Conservation (phyloP, 1,284 basidiomycete species). For the Bjerkandera adusta region DNA sequence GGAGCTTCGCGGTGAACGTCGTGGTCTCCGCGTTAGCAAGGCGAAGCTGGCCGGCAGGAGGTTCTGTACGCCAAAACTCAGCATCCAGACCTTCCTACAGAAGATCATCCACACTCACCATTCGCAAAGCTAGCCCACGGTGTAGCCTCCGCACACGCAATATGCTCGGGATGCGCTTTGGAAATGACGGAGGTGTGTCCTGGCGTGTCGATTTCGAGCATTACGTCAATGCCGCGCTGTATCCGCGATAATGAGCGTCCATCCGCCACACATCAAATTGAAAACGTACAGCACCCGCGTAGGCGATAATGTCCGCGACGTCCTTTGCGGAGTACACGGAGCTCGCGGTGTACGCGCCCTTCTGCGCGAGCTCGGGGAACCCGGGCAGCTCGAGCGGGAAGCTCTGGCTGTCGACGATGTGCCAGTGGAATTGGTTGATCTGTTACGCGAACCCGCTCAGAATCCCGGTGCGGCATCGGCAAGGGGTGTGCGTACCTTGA, state of each 20-base stretch:
- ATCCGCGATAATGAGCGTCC: background rate
- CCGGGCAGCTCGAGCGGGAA: conserved; percentile 72
- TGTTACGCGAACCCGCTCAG: conserved; percentile 23
- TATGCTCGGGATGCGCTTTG: conserved; percentile 63
- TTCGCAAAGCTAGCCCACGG: conserved; percentile 68
- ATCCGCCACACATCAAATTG: background rate
- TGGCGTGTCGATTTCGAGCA: conserved; percentile 72
- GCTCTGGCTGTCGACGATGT: conserved; percentile 73
- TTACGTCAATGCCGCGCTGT: conserved; percentile 78
- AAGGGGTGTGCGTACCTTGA: conserved; percentile 56
- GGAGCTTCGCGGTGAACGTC: conserved; percentile 46
- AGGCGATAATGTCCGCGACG: conserved; percentile 62
- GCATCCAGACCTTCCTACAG: background rate
- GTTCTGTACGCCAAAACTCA: conserved; percentile 45
- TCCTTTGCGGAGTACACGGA: conserved; percentile 62
- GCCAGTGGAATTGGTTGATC: conserved; percentile 81
- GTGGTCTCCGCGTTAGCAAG: conserved; percentile 49
- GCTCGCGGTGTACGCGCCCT: conserved; percentile 66
- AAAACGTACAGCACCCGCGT: conserved; percentile 67
- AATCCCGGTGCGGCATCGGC: background rate
- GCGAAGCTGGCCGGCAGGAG: conserved; percentile 81
- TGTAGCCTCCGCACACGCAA: conserved; percentile 65
- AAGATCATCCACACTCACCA: conserved; percentile 31
- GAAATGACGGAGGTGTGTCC: conserved; percentile 76
- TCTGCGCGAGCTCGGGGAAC: conserved; percentile 57